Base-by-base conservation (phyloP, 169 alveolate species). In the Pseudocohnilembus persalinus region DNA sequence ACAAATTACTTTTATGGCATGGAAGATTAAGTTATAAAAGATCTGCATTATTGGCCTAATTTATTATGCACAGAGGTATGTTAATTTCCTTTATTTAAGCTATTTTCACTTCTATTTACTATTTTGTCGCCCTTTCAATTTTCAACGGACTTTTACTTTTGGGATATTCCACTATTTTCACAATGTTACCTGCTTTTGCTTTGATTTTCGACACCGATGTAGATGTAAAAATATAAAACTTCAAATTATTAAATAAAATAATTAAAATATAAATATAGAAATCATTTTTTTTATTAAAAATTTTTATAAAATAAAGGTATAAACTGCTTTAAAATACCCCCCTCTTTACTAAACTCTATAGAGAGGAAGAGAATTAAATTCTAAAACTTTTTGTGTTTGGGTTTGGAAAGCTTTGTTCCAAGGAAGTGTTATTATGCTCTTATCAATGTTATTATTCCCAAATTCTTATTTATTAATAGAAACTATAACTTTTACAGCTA, bases 81-180 rank as follows among this genome's bases (percentile, higher is more conserved):
- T 97, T 98, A 79, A 97, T 98, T 82, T 97, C 99, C 11, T 95
- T 97, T 68, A 94, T 97, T 90, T 98, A 98, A 88, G 97, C 98
- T 72, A 92, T 97, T 31, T 98, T 97, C 83, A 95, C 97, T 78
- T 96, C 97, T 35, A 90, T 98, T 80, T 98, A 97, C 91, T 98
- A 96, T 94, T 95, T 93, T 88, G 93, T 96, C 76, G 98, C 99
- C 28, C 96, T 99, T 84, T 98, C 99, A n/a, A 94, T 98, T 81
- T 98, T 85, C 75, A 94, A 95, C 94, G 99, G 99, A 4, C 97
- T 98, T 97, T 92, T 99, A 35, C 98, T 97, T 92, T 97, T 99
- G 72, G 99, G 99, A 30, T 99, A 98, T 93, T 94, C 99, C 80
- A 98, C 99, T 81, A 77, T 97, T 84, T 99, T 97, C 90, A 99